These are phyloP conservation scores for Dictyostelium gargantuum DNA, from an alignment of 208 protist genomes.

Conservation along the genomic window DNA sequence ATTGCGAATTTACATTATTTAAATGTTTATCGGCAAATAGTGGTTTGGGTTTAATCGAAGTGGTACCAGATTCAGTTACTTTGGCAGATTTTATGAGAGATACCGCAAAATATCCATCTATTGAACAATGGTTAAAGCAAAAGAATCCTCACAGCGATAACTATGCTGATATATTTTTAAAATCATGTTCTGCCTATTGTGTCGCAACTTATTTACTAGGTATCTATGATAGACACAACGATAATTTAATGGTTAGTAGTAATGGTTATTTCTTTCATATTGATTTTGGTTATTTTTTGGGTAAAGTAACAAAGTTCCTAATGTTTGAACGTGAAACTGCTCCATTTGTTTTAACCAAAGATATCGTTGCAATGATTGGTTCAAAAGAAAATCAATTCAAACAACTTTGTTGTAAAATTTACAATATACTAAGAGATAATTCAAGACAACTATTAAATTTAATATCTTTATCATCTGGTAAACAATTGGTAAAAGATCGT, in stretches of 20 bases:
- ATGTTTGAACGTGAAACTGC: conserved; percentile 82
- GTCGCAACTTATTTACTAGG: conserved; percentile 93
- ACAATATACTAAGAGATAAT: conserved; percentile 82
- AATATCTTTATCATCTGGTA: conserved; percentile 71
- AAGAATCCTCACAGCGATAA: conserved; percentile 74
- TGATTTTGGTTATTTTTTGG: not conserved
- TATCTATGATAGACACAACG: conserved; percentile 89
- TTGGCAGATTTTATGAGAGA: conserved; percentile 48
- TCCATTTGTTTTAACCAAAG: conserved; percentile 84
- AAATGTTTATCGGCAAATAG: conserved; percentile 79
- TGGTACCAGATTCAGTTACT: conserved; percentile 93
- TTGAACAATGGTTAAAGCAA: conserved; percentile 65
- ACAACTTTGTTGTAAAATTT: conserved; percentile 76
- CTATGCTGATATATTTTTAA: conserved; percentile 90
- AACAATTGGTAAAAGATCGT: conserved; percentile 14
- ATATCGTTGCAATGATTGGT: conserved; percentile 79
- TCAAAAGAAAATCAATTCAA: conserved; percentile 48
- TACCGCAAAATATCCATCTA: not conserved
- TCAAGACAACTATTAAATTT: conserved; percentile 84
- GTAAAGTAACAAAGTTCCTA: conserved; percentile 74
- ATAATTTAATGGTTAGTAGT: conserved; percentile 88
- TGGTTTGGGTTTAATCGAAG: conserved; percentile 90
- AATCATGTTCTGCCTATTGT: conserved; percentile 93
- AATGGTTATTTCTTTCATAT: conserved; percentile 86
- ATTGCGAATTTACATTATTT: conserved; percentile 90